Base-by-base conservation (phyloP, 371 early-diverging fungal species). In the Batkoa obscura region DNA sequence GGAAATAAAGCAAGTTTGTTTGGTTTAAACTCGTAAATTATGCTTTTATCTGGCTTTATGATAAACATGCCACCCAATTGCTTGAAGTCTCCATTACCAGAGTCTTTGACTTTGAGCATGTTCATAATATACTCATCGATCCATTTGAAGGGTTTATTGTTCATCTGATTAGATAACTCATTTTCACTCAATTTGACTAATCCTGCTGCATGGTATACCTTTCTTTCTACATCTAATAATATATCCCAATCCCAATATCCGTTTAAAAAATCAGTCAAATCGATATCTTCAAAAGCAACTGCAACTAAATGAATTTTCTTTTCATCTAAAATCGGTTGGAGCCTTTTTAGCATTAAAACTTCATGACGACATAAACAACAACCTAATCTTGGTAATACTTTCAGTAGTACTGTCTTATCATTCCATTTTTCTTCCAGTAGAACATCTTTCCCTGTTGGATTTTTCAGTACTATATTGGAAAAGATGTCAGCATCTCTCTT, bases 231-330 rank as follows among this genome's bases (percentile, higher is more conserved):
- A 32, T 50, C 50, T 10, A 50, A 32, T 4, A 50, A 15, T 13
- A 50, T 32, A 35, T 50, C 50, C 50, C 50, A 50, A 3, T 50
- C 30, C 50, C 50, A 50, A 35, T 50, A 50, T 8, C 50, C 50
- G 34, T 33, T 50, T 3, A 50, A 9, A 35, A 50, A 50, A 9
- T 9, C 12, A 13, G 17, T 35, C 32, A 50, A 32, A 35, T 50
- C 50, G 32, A 50, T 3, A 50, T 50, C 50, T 15, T 50, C 50
- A 30, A 50, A 50, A 31, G 35, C 50, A 13, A 50, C 50, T 32
- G 15, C 50, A 32, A 35, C 50, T 15, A 50, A 15, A 6, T 31
- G 4, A 13, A 50, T 33, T 9, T 50, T 31, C 30, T 15, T 10
- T 31, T 31, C 34, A 32, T 9, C 8, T 31, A 31, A 32, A 13